Evolutionary conservation across 2,329 filamentous ascomycete genomes (phyloP), one percentile per base, ranked within the genome.

Genomic region (Colletotrichum sp.): DNA sequence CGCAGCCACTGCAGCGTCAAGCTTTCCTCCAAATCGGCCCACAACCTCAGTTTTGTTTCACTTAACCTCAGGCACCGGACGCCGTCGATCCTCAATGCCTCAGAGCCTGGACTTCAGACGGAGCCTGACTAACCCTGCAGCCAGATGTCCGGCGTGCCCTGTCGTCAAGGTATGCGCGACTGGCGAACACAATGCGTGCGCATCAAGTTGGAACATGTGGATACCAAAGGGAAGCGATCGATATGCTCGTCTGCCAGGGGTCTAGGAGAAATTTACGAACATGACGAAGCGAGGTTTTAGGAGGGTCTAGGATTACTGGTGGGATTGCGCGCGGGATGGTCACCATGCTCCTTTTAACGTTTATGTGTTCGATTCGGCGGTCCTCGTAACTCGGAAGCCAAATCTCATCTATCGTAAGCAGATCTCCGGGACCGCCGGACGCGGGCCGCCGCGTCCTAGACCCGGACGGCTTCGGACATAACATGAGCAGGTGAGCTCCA

Each of bases 41-140:
- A 57, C 64, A 29, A 74, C 63, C 43, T 72, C 72, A 51, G 55
- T 72, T 72, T 73, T 73, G 72, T 74, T 74, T 74, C 72, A 74
- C 63, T 73, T 65, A 68, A 73, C 57, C 16, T 69, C 64, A 65
- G 69, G 64, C 59, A 65, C 59, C 47, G 61, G 64, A 47, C 57
- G 29, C 27, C 59, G 57, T 67, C 59, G 47, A 66, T 59, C 69
- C 58, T 61, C 58, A 68, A 55, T 69, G 72, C 69, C 38, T 64
- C 69, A 74, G 69, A 73, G 34, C 47, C 33, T 36, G 27, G 55
- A 73, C 72, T 69, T 74, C 58, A 33, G 72, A 74, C 36, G 58
- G 61, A 36, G 57, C 27, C 24, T 36, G 61, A 31, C 57, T 66
- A 21, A 70, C 62, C 68, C 62, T 73, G 57, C 55, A 8, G 21